Evolutionary conservation across 2,329 filamentous ascomycete genomes (phyloP), one percentile per base, ranked within the genome.

Genomic region (Capronia epimyces): DNA sequence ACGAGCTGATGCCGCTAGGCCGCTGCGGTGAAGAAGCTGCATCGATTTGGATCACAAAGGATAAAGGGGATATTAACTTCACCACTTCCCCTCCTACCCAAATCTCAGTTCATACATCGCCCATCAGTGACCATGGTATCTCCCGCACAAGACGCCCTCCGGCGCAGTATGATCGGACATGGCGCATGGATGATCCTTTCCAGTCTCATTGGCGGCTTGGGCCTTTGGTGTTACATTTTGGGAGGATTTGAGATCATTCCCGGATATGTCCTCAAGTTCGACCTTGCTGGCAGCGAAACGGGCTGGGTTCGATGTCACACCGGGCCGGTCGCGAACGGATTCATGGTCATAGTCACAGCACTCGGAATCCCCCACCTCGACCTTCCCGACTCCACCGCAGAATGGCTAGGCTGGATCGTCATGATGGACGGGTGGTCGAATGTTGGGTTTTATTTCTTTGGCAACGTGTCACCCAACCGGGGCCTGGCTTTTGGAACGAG

Each of bases 401-500:
- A 39, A 29, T 25, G 27, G 27, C 29, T 46, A 25, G 44, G 44
- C 20, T 46, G 44, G 44, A 46, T 46, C 37, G 44, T 46, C 20
- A 46, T 46, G 44, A 46, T 46, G 44, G 44, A 46, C 36, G 44
- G 44, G 13, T 46, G 44, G 44, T 46, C 44, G 20, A 46, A 46
- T 16, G 44, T 46, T 5, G 44, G 29, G 29, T 46, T 46, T 31
- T 46, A 46, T 46, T 46, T 46, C 44, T 46, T 46, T 15, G 44
- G 44, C 25, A 46, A 46, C 44, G 9, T 46, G 29, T 46, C 44
- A 4, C 44, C 44, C 13, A 46, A 46, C 44, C 44, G 44, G n/a
- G 44, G 44, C 37, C 44, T 46, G 12, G 44, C 44, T 4, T 46
- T 46, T 39, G 44, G 44, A 46, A 37, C n/a, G 15, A 46, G 44